A percentile compares a stretch with the other conserved stretches of the same genome.
Evolutionary conservation across 2,329 filamentous ascomycete genomes (phyloP).

Genomic region (Aspergillus nomiae): DNA sequence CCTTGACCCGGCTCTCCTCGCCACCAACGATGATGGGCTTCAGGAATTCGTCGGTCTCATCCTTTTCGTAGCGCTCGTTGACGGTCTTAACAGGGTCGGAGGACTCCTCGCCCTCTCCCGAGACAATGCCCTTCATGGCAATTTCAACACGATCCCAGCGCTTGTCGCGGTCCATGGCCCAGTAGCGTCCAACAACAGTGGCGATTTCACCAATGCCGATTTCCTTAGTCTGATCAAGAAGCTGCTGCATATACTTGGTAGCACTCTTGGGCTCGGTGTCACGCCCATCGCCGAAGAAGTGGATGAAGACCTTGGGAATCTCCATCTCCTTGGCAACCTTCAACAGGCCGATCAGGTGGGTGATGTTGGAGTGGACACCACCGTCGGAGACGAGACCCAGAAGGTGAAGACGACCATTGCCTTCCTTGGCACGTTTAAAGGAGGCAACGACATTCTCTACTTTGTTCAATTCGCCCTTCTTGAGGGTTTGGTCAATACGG

Average conservation of each 20-base stretch:
- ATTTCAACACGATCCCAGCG: conserved; percentile 94
- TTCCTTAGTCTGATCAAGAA: conserved; percentile 79
- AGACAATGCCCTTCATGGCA: conserved; percentile 81
- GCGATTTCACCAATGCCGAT: conserved; percentile 84
- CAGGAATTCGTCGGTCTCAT: conserved; percentile 95
- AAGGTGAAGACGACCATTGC: conserved; percentile 89
- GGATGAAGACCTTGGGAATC: conserved; percentile 91
- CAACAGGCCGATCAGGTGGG: conserved; percentile 84
- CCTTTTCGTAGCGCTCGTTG: conserved; percentile 82
- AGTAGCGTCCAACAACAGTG: conserved; percentile 94
- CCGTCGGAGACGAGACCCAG: conserved; percentile 92
- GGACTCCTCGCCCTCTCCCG: conserved; percentile 83
- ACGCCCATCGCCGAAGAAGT: conserved; percentile 98
- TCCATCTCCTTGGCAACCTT: conserved; percentile 85
- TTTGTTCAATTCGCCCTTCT: conserved; percentile 76
- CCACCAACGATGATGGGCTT: conserved; percentile 96
- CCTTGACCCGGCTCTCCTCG: conserved; percentile 80
- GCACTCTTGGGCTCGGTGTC: conserved; percentile 97
- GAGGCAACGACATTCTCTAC: conserved; percentile 76
- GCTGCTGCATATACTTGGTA: conserved; percentile 81
- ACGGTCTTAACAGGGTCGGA: conserved; percentile 84
- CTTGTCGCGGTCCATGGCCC: conserved; percentile 99
- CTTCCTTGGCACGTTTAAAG: conserved; percentile 77
- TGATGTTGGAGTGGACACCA: conserved; percentile 95
- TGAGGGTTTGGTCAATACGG: conserved; percentile 90